phyloP scores from a whole-genome alignment of 306 rosid species.

The Urtica urens region DNA sequence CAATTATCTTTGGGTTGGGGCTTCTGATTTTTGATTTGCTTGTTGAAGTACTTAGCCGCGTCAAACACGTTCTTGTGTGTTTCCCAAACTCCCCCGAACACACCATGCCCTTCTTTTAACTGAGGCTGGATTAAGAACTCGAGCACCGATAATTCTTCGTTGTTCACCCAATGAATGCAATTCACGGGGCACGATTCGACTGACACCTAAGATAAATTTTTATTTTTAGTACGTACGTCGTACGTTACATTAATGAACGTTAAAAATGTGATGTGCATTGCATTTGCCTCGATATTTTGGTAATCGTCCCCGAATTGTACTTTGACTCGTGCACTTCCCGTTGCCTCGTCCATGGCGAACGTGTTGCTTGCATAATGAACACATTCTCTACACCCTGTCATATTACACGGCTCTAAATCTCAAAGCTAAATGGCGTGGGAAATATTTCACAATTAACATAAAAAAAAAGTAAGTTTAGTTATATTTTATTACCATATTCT shows the following conservation, averaged over 20 bases:
- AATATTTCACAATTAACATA: too few relatives aligned
- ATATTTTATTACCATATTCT: too few relatives aligned
- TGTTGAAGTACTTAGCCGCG: slow-evolving; percentile 53
- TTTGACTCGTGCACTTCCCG: slow-evolving; percentile 60
- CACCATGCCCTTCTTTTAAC: slow-evolving; percentile 53
- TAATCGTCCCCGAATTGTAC: slow-evolving; percentile 61
- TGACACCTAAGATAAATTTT: slow-evolving; percentile 59
- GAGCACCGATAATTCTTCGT: slow-evolving; percentile 43
- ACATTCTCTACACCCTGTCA: slow-evolving; percentile 66
- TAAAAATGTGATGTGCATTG: too few relatives aligned
- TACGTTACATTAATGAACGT: too few relatives aligned
- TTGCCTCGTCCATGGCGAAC: slow-evolving; percentile 51
- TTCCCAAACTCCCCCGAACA: slow-evolving; percentile 86
- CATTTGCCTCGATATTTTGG: slow-evolving; percentile 44
- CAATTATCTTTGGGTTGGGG: too few relatives aligned
- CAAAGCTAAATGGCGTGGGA: too few relatives aligned
- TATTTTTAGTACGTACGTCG: neutral
- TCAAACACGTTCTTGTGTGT: slow-evolving; percentile 54
- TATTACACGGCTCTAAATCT: too few relatives aligned
- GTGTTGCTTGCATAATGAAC: slow-evolving; percentile 58
- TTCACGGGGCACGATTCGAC: slow-evolving; percentile 68
- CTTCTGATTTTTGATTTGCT: slow-evolving; percentile 30
- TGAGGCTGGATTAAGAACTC: slow-evolving; percentile 67
- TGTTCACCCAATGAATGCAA: slow-evolving; percentile 69
- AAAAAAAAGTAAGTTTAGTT: too few relatives aligned